Base-by-base conservation (phyloP, 1,284 basidiomycete species). In the Austroboletus novae-zelandiae region DNA sequence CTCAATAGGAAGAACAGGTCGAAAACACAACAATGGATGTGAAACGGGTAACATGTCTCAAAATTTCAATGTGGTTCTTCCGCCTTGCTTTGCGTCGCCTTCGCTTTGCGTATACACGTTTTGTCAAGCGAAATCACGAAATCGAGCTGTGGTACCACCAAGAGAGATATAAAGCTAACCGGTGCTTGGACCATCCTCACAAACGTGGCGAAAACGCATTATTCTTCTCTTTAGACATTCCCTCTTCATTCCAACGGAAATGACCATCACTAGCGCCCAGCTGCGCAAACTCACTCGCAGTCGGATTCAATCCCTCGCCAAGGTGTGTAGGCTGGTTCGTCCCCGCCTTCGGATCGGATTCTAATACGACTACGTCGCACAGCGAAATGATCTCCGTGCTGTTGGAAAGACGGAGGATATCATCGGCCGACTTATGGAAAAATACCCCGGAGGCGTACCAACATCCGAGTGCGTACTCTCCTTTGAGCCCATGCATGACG, bases 371-470 rank as follows among this genome's bases (percentile, higher is more conserved):
- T 20, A 1, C 17, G 11, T 27, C 30, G 27, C 34, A 4, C 34
- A 68, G 62, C 20, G 5, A 23, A 49, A 68, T 45, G 32, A 51
- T 10, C 31, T 65, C 23, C 55, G 56, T 10, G 62, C 58, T 1
- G 42, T 59, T 11, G 66, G 64, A 1, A 65, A 61, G 48, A 66
- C 55, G 0, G 62, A 63, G 51, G 60, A 59, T 5, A 68, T 66
- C 31, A 57, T 68, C 42, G 51, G 51, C 31, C 51, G 60, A 45
- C 55, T 66, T 31, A 27, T 63, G 9, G 45, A 15, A 35, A 65
- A 66, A 27, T 52, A 68, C 30, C 62, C 64, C n/a, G 41, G 27
- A 25, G 66, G 65, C 1, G 60, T 67, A 0, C 63, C 62, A 2
- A 17, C 45, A 25, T 10, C 40, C n/a, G 47, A 50, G 65, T 56